Percentiles rank a stretch among this genome's conserved stretches.
Evolutionary conservation across 352 stramenopile genomes (phyloP).

Genomic region (Pythium dissimile): DNA sequence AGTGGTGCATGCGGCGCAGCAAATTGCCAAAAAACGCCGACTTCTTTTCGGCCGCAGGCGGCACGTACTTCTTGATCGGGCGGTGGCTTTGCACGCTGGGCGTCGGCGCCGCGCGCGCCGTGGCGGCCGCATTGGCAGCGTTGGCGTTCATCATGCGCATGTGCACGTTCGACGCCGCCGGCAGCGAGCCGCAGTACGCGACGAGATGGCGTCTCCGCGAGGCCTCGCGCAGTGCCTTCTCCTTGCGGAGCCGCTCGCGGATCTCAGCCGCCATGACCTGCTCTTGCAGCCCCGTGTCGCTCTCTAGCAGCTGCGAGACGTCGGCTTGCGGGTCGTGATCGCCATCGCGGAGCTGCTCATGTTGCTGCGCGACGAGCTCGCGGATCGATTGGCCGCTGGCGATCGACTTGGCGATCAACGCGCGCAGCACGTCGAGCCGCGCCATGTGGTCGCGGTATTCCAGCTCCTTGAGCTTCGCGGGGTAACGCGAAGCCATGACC

Average conservation of each 20-base stretch:
- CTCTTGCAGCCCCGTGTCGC: constrained; percentile 34
- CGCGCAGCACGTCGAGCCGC: constrained; percentile 27
- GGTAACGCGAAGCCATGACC: constrained; percentile 28
- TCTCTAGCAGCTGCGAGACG: constrained; percentile 31
- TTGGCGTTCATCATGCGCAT: constrained; percentile 3
- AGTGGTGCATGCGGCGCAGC: constrained; percentile 13
- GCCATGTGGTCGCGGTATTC: constrained; percentile 27
- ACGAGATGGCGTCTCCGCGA: constrained; percentile 33
- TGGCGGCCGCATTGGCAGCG: neutral
- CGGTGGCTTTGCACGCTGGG: constrained; percentile 22
- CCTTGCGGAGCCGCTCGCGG: constrained; percentile 40
- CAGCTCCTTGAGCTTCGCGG: constrained; percentile 25
- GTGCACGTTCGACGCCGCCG: constrained; percentile 5
- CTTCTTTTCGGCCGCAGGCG: constrained; percentile 14
- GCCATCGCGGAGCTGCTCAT: constrained; percentile 1
- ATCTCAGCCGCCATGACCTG: constrained; percentile 36
- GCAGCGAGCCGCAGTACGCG: constrained; percentile 29
- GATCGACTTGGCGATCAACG: constrained; percentile 28
- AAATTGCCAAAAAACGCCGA: constrained; percentile 21
- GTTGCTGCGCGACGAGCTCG: constrained; percentile 26
- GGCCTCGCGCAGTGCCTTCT: constrained; percentile 33
- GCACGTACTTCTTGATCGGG: constrained; percentile 21
- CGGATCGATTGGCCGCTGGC: constrained; percentile 23
- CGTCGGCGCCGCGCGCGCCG: constrained; percentile 3
- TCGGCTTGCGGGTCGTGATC: constrained; percentile 23